Evolutionary conservation across 2,329 filamentous ascomycete species (phyloP), one percentile per base, ranked within the genome.

Genomic region (Phialocephala subalpina): DNA sequence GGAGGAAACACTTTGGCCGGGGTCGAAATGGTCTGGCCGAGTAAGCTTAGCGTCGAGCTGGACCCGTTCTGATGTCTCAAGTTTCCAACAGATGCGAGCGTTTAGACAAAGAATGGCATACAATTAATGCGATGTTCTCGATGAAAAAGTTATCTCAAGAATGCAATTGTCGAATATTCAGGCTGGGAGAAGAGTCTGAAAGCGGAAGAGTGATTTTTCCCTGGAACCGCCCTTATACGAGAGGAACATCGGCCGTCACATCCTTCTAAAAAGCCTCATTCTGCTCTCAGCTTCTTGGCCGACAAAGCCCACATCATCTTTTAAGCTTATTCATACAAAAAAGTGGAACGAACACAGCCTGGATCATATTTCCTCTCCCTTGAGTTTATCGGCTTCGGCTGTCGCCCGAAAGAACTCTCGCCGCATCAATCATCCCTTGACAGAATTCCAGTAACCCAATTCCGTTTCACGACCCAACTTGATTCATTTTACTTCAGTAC

Each of bases 91-190:
- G 40, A n/a, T 42, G 40, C 14, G n/a, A n/a, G 16, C 16, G 40
- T n/a, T 49, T 11, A n/a, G 20, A 11, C 6, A n/a, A 49, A 49
- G 45, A 40, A 52, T 52, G 45, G 42, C 58, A 36, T 60, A 52
- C 58, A 38, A 60, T 52, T 42, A 27, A 52, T n/a, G 53, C 9
- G 29, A 33, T 9, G 29, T 33, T 33, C 29, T 49, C n/a, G 3
- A n/a, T 49, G 22, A n/a, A n/a, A 42, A 42, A 6, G 22, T 49
- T 49, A 18, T 49, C 20, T 49, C 45, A 25, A 25, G 45, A 49
- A 49, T 49, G 1, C 45, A 22, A 49, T 49, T 22, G 40, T 42
- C 40, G n/a, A 2, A 49, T 49, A 2, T 49, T 11, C 18, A 16
- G 6, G 40, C 16, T 18, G 14, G 40, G 4, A 33, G 29, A 33